phyloP scores from a whole-genome alignment of 352 stramenopile species.

The Phytophthora citrophthora region DNA sequence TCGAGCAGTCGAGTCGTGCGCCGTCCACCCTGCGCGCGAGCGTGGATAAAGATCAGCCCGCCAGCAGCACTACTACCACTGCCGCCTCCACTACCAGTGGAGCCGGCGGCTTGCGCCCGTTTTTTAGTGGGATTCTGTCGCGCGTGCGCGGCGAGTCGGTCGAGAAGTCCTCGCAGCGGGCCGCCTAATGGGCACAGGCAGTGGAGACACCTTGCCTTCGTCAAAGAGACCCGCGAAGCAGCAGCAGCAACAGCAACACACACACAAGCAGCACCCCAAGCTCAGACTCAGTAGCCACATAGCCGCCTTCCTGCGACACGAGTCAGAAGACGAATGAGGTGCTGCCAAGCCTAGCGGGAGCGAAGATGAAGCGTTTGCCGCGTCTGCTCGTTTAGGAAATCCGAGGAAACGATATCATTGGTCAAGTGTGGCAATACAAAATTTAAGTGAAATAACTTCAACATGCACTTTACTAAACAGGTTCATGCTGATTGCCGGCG shows the following conservation, averaged over 20 bases:
- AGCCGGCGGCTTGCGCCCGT: constrained; percentile 31
- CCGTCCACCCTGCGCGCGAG: constrained; percentile 28
- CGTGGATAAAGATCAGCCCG: constrained; percentile 33
- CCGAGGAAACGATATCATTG: constrained; percentile 20
- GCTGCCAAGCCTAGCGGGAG: not conserved
- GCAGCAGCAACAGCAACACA: constrained; percentile 43
- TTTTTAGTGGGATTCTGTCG: constrained; percentile 57
- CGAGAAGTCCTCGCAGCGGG: constrained; percentile 36
- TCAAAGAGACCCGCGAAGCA: constrained; percentile 44
- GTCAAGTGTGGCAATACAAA: constrained; percentile 35
- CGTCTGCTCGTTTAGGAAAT: constrained; percentile 17
- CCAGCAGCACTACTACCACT: not conserved
- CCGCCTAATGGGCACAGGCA: constrained; percentile 37
- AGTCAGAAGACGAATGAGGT: not conserved
- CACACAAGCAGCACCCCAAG: constrained; percentile 35
- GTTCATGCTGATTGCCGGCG: no score
- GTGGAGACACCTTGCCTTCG: constrained; percentile 41
- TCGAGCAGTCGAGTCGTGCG: constrained; percentile 36
- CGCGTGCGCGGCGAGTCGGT: constrained; percentile 43
- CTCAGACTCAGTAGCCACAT: constrained; percentile 41
- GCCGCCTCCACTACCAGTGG: not conserved
- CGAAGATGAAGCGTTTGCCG: not conserved
- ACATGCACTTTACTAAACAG: constrained; percentile 9
- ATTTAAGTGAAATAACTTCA: constrained; percentile 34
- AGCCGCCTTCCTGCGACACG: not conserved